Percentiles rank a stretch among this genome's conserved stretches.
phyloP scores from a whole-genome alignment of 2,329 filamentous ascomycete genomes.

The Cladobotryum mycophilum region DNA sequence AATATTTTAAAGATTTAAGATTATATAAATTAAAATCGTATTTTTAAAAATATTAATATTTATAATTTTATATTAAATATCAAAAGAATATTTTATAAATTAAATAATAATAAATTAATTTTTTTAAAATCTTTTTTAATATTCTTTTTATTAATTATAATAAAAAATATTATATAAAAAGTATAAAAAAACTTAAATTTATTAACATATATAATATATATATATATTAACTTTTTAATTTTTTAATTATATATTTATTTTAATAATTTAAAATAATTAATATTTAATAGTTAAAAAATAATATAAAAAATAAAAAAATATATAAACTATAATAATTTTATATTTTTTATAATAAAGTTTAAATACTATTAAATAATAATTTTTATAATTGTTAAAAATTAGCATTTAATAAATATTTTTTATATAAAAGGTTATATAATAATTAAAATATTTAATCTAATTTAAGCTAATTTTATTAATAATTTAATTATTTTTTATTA shows the following conservation, averaged over 20 bases:
- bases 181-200: too few species aligned
- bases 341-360: neutral
- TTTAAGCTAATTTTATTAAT: neutral
- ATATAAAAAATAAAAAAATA: constrained; percentile 1
- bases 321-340: neutral
- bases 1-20: constrained; percentile 2
- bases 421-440: neutral
- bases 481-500: too few species aligned
- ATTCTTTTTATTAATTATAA: constrained; percentile 1
- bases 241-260: too few species aligned
- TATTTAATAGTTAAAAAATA: neutral
- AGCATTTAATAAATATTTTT: neutral
- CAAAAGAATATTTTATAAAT: neutral
- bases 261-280: too few species aligned
- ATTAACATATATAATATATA: too few species aligned
- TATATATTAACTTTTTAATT: too few species aligned
- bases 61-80: neutral
- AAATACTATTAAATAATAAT: too few species aligned
- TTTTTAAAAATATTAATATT: neutral
- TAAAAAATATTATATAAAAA: too few species aligned
- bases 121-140: neutral
- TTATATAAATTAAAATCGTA: neutral
- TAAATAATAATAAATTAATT: neutral
- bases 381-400: neutral
- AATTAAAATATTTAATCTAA: neutral